phyloP scores from a whole-genome alignment of 2,329 filamentous ascomycete genomes.

The Onygenales sp. region DNA sequence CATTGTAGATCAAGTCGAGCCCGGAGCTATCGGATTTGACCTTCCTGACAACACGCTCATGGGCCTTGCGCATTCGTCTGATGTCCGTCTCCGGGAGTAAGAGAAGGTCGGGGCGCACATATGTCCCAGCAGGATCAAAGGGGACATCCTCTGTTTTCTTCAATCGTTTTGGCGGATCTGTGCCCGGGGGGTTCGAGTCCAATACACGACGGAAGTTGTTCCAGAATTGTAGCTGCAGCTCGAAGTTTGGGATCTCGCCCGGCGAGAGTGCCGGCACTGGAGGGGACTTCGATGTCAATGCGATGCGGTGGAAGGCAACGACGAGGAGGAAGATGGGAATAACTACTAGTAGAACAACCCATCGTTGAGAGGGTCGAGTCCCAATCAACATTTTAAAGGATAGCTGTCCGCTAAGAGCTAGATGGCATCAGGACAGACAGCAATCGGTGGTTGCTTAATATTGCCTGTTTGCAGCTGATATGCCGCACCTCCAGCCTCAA shows the following conservation, averaged over 20 bases:
- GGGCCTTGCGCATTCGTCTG: conserved; percentile 21
- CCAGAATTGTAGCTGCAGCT: conserved; percentile 2
- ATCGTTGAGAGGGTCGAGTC: too few relatives aligned
- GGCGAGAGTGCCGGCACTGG: background rate
- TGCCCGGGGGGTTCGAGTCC: background rate
- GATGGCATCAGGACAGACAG: background rate
- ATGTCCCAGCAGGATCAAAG: conserved; percentile 17
- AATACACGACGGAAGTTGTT: background rate
- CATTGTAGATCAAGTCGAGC: conserved; percentile 20
- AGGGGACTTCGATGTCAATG: background rate
- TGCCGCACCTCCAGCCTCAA: background rate
- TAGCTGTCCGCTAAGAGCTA: too few relatives aligned
- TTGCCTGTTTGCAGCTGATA: background rate
- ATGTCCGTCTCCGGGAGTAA: conserved; percentile 20
- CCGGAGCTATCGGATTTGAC: conserved; percentile 14
- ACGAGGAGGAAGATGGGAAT: background rate
- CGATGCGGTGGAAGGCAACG: background rate
- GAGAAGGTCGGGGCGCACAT: conserved; percentile 20
- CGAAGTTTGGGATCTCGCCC: background rate
- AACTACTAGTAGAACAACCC: too few relatives aligned
- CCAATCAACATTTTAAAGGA: too few relatives aligned
- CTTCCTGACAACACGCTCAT: conserved; percentile 22
- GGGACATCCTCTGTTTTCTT: conserved; percentile 1
- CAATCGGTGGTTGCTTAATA: background rate
- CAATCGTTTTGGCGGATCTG: background rate